phyloP scores from a whole-genome alignment of 495 filamentous ascomycete genomes.

The Tirmania nivea region DNA sequence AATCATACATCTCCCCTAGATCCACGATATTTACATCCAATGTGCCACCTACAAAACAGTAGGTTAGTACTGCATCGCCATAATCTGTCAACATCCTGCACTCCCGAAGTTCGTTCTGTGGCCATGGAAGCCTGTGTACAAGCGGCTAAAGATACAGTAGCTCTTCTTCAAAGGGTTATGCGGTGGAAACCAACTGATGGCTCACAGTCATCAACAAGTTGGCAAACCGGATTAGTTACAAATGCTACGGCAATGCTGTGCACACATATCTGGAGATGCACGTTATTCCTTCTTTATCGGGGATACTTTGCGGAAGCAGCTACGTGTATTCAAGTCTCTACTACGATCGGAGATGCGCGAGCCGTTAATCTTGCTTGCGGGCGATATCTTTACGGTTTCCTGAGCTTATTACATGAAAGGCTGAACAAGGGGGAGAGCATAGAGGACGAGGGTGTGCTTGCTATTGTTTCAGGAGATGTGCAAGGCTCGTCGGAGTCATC shows the following conservation, averaged over 20 bases:
- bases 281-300: conserved; percentile 55
- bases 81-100: conserved; percentile 59
- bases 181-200: conserved; percentile 6
- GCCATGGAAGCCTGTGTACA: conserved; percentile 60
- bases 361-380: conserved; percentile 60
- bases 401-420: conserved; percentile 39
- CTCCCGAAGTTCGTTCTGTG: conserved; percentile 35
- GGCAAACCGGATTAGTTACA: conserved; percentile 30
- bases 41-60: conserved; percentile 60
- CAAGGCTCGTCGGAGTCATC: conserved; percentile 58
- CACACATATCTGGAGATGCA: conserved; percentile 77
- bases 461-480: conserved; percentile 72
- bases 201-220: conserved; percentile 19
- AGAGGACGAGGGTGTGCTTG: conserved; percentile 82
- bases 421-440: conserved; percentile 32
- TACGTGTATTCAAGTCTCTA: conserved; percentile 47
- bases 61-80: conserved; percentile 76
- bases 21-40: conserved; percentile 46
- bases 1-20: conserved; percentile 42
- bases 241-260: conserved; percentile 46
- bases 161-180: conserved; percentile 40
- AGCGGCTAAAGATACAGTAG: conserved; percentile 55
- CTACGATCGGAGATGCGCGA: conserved; percentile 43
- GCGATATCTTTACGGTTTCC: conserved; percentile 65
- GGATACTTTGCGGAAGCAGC: conserved; percentile 49